Base-by-base conservation (phyloP, 441 rosid species). In the Erysimum cheiri region DNA sequence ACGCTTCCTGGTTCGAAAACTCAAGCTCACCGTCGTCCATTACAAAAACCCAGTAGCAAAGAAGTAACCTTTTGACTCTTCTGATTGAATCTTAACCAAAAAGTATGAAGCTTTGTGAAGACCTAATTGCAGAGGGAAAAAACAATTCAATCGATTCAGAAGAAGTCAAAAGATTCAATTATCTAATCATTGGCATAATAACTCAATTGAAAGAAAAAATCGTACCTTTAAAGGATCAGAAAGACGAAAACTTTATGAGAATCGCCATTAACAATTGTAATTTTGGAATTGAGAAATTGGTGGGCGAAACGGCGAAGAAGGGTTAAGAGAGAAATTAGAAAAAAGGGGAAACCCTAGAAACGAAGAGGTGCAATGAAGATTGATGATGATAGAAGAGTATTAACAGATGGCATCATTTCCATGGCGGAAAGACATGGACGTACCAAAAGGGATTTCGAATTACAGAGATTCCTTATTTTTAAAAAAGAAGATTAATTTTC, bases 1-100 rank as follows among this genome's bases (percentile, higher is more conserved):
- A 86, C 78, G 84, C 60, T 58, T 89, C 96, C 56, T 86, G 90
- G 39, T 88, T 81, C 7, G 94, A 90, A 78, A 84, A 90, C 36
- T 95, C 98, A 39, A 95, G 67, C 92, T 95, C 98, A 13, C 98
- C 98, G 28, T 90, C 96, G 11, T 90, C 99, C 99, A 95, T 94
- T 31, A 14, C 29, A 9, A 5, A 3, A 61, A 24, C 28, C 46
- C 67, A 48, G 1, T 15, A n/a, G 4, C 28, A 2, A 56, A 53
- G 46, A 13, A 1, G 8, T 5, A 32, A 44, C 6, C 44, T 43
- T 57, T 58, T 44, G n/a, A n/a, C 67, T 22, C 37, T 54, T 3
- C 26, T 8, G 41, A 46, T 40, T 35, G 70, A 12, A 17, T 33
- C 47, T 44, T 44, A 52, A 40, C 40, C 29, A 17, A 8, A 15